Evolutionary conservation across 495 filamentous ascomycete genomes (phyloP), one percentile per base, ranked within the genome.

Genomic region (Peziza echinospora): DNA sequence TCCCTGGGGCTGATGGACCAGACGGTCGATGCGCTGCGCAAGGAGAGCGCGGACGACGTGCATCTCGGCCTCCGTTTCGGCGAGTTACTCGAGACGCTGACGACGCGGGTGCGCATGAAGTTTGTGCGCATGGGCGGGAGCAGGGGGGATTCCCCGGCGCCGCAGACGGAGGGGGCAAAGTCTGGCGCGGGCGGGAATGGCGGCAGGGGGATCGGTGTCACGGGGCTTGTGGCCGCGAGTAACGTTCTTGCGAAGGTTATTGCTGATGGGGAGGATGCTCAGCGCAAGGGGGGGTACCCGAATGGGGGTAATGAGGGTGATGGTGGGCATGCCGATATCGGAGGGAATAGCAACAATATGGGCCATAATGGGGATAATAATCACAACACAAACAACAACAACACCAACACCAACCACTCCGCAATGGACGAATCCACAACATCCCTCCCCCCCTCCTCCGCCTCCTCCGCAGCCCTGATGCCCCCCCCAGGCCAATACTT

Each of bases 21-120:
- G 13, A 83, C 81, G 0, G 77, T 91, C 1, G 68, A 80, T 51
- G 85, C 82, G 19, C 67, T 97, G 21, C 73, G 80, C 21, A 81
- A 73, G 47, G 87, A 77, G 45, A 82, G 91, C 1, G 87, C 94
- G 5, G 89, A 97, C 59, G 89, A 96, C 54, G 82, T 97, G 17
- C 89, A 97, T 62, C 70, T 97, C n/a, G 87, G 78, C 24, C 83
- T 85, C 44, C 77, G 84, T 10, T 93, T 94, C 53, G 83, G 87
- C n/a, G 84, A 93, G 50, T 71, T 94, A 43, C 71, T 94, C 1
- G 81, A 91, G 58, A 77, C 77, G 6, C 63, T 91, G 42, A 86
- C 81, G 2, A 73, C 73, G 22, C 73, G 79, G 39, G 70, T 89
- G 45, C 71, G 79, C 19, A 76, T 74, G 44, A 71, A 80, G 11